phyloP scores from a whole-genome alignment of 2,329 filamentous ascomycete species.

The Aspergillus transmontanensis region DNA sequence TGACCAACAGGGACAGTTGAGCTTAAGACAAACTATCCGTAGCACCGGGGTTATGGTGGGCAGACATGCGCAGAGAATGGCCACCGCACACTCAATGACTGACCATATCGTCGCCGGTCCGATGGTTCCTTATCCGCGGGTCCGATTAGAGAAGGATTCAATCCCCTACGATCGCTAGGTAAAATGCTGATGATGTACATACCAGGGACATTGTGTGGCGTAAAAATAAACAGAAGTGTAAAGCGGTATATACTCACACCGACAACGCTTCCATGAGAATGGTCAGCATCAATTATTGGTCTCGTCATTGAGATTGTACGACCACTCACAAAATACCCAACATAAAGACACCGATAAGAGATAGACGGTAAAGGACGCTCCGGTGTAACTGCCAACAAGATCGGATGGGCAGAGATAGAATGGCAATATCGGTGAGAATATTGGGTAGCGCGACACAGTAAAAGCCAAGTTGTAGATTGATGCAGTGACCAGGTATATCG shows the following conservation, averaged over 20 bases:
- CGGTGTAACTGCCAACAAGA: neutral
- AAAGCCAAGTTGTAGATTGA: neutral
- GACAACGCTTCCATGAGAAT: neutral
- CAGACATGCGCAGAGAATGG: neutral
- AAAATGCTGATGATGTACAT: neutral
- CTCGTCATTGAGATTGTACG: neutral
- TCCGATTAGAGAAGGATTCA: neutral
- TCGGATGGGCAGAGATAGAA: neutral
- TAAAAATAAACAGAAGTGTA: neutral
- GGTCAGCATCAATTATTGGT: neutral
- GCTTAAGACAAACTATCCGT: neutral
- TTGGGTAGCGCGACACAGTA: neutral
- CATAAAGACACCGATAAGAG: neutral
- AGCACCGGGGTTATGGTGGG: neutral
- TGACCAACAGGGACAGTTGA: neutral
- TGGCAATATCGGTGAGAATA: neutral
- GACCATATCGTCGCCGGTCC: neutral
- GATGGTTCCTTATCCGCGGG: neutral
- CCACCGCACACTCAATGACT: neutral
- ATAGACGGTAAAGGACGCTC: neutral
- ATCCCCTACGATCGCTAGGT: fast-evolving
- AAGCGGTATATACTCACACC: neutral
- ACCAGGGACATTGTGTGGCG: neutral
- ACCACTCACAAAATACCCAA: neutral
- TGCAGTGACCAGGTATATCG: neutral